phyloP scores from a whole-genome alignment of 768 basidiomycete genomes.

The Boletus tomentosulus region DNA sequence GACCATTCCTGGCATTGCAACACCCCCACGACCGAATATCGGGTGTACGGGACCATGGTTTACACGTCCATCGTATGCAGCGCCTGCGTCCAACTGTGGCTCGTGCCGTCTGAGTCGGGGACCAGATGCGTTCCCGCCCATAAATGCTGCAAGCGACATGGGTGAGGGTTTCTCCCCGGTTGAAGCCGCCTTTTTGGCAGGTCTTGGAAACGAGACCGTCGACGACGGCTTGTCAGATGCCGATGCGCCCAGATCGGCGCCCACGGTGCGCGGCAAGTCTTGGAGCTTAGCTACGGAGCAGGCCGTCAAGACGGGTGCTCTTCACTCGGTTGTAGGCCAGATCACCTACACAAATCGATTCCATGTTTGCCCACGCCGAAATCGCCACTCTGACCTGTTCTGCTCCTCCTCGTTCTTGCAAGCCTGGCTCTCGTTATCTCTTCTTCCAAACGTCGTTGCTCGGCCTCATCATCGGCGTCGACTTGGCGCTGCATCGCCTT shows the following conservation, averaged over 20 bases:
- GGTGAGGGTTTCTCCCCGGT: constrained; percentile 36
- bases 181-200: constrained; percentile 10
- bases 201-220: constrained; percentile 6
- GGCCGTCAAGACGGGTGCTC: not conserved
- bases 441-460: constrained; percentile 61
- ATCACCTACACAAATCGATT: constrained; percentile 31
- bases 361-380: constrained; percentile 37
- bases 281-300: constrained; percentile 20
- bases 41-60: constrained; percentile 60
- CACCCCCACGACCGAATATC: constrained; percentile 67
- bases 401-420: constrained; percentile 40
- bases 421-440: constrained; percentile 48
- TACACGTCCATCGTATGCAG: constrained; percentile 62
- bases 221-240: constrained; percentile 7
- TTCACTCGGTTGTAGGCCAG: not conserved
- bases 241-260: constrained; percentile 9
- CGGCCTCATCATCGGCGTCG: constrained; percentile 75
- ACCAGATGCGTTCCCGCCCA: constrained; percentile 73
- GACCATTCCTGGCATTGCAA: constrained; percentile 74
- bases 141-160: constrained; percentile 77
- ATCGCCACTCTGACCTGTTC: constrained; percentile 33
- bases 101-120: constrained; percentile 70
- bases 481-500: constrained; percentile 77
- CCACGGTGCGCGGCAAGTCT: constrained; percentile 1
- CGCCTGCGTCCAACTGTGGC: constrained; percentile 64